Percentiles rank a stretch among this genome's conserved stretches.
Evolutionary conservation across 352 stramenopile species (phyloP).

Genomic region (Pelagophyceae sp.): DNA sequence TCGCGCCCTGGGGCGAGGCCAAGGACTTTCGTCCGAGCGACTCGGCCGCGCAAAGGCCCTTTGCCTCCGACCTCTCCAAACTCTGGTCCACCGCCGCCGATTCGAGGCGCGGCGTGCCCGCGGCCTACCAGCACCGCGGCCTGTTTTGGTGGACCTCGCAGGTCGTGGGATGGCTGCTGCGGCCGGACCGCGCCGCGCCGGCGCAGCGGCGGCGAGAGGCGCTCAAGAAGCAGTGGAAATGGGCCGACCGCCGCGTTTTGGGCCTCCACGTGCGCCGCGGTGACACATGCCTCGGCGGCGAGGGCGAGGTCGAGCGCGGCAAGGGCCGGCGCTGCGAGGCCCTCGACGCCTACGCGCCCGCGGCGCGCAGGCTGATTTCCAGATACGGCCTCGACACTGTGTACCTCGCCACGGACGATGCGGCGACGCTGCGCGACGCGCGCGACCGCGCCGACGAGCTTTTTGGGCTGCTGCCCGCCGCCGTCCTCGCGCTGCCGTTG

Average conservation of each 20-base stretch:
- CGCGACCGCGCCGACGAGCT: neutral
- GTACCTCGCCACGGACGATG: slow-evolving; percentile 10
- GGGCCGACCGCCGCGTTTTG: neutral
- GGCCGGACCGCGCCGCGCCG: neutral
- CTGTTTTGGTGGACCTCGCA: slow-evolving; percentile 16
- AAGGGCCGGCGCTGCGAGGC: slow-evolving; percentile 12
- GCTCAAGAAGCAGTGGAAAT: neutral
- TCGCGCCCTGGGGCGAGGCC: neutral
- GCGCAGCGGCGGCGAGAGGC: neutral
- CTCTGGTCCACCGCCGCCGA: neutral
- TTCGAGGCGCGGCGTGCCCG: neutral
- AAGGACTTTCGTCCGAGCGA: too few relatives aligned
- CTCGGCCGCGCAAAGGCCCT: too few relatives aligned
- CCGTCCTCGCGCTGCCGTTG: neutral
- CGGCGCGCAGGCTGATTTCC: neutral
- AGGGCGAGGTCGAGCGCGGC: neutral
- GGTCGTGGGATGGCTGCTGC: neutral
- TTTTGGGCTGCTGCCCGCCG: neutral
- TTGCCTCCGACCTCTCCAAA: neutral
- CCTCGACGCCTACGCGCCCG: neutral
- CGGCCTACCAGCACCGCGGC: neutral
- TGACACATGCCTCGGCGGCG: slow-evolving; percentile 8
- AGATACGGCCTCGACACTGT: neutral
- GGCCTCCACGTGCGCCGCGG: slow-evolving; percentile 15
- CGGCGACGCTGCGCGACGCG: neutral